A percentile compares a stretch with the other conserved stretches of the same genome.
Conservation (phyloP, 2,329 filamentous ascomycete species). For the Calycina marina region DNA sequence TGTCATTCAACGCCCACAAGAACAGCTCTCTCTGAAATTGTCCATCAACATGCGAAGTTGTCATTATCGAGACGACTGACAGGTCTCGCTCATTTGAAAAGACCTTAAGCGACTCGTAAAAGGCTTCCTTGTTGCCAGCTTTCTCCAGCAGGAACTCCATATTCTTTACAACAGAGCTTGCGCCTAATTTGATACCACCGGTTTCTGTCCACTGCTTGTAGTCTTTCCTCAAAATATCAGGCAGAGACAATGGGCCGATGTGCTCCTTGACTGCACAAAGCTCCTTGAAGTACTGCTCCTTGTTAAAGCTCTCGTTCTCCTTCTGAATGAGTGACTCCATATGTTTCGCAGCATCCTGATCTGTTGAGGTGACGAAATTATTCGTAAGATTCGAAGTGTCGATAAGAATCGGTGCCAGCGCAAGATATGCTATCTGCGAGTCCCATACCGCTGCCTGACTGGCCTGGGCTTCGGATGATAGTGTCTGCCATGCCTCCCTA, state of each 20-base stretch:
- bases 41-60: slow-evolving; percentile 39
- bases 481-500: slow-evolving; percentile 39
- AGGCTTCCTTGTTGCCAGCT: slow-evolving; percentile 25
- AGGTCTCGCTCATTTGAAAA: slow-evolving; percentile 44
- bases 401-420: slow-evolving; percentile 56
- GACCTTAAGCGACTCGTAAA: slow-evolving; percentile 32
- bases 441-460: slow-evolving; percentile 28
- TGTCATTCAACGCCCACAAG: slow-evolving; percentile 43
- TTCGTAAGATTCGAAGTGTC: slow-evolving; percentile 54
- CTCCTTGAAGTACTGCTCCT: slow-evolving; percentile 40
- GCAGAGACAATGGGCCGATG: slow-evolving; percentile 42
- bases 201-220: slow-evolving; percentile 65
- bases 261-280: slow-evolving; percentile 53
- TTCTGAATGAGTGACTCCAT: slow-evolving; percentile 33
- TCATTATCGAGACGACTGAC: slow-evolving; percentile 56
- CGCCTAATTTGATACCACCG: slow-evolving; percentile 41
- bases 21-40: slow-evolving; percentile 52
- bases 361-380: slow-evolving; percentile 43
- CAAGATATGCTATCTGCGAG: slow-evolving; percentile 48
- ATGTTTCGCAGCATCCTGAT: slow-evolving; percentile 41
- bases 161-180: slow-evolving; percentile 49
- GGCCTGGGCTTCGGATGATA: slow-evolving; percentile 27
- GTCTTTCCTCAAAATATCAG: slow-evolving; percentile 64
- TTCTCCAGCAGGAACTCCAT: slow-evolving; percentile 47
- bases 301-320: slow-evolving; percentile 30